Base-by-base conservation (phyloP, 2,329 filamentous ascomycete genomes). In the Capronia americana region DNA sequence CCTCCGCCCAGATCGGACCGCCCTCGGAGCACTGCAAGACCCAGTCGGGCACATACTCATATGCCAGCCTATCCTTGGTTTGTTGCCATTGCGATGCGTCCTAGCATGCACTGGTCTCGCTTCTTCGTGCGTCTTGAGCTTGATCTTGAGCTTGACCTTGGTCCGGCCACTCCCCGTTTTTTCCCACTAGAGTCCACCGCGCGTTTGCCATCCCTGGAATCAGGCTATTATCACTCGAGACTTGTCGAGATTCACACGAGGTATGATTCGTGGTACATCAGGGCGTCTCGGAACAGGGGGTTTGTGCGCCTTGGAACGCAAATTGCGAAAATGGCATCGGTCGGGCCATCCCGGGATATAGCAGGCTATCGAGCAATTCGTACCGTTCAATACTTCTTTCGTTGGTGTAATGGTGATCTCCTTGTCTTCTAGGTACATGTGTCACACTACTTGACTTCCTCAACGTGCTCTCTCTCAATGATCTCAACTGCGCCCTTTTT, bases 401-500 rank as follows among this genome's bases (percentile, higher is more conserved):
- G 38, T n/a, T 44, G 38, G 8, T 8, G 38, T 5, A 44, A n/a
- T 44, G 14, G 38, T 44, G 38, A n/a, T 6, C 20, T 44, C 20
- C 17, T n/a, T 17, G 14, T 44, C 2, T 44, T 20, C 8, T 0
- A 23, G 48, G 23, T 34, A 34, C 10, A 34, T 34, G 4, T 34
- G 32, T 12, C 48, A 51, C 48, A 26, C 48, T 32, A 55, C 53
- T 55, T 55, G 24, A 55, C 53, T 32, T 55, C 53, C 28, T 61
- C 58, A 11, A 61, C 34, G 24, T 61, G 58, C 46, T 59, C 57
- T 17, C 58, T 57, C 41, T 65, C 63, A 46, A 61, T 32, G 26
- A 61, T 54, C 44, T 65, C 63, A 20, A 65, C 57, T 8, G 57
- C n/a, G 1, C 60, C 50, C 51, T 65, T 65, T 14, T 56, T 48